These are phyloP conservation scores for Verticillium zaregamsianum DNA, from an alignment of 2,329 filamentous ascomycete species.

Conservation along the genomic window DNA sequence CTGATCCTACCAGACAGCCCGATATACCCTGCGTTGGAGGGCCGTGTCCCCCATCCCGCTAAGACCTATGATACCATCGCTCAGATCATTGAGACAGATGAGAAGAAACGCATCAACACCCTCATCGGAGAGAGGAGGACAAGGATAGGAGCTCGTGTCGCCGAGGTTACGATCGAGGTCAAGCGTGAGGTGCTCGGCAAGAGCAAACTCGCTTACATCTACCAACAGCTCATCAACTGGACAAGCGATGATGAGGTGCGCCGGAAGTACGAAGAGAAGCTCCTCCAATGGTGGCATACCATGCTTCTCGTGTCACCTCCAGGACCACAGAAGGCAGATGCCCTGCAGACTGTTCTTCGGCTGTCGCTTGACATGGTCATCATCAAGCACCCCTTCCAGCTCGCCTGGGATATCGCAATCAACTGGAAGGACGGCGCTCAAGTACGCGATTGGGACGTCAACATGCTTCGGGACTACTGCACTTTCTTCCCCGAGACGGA, in stretches of 20 bases:
- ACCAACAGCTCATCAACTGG: conserved; percentile 86
- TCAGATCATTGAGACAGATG: conserved; percentile 78
- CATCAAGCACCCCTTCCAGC: conserved; percentile 83
- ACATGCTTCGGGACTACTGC: conserved; percentile 76
- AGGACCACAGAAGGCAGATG: conserved; percentile 61
- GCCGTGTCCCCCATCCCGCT: conserved; percentile 73
- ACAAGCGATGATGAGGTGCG: conserved; percentile 79
- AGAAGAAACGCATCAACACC: conserved; percentile 84
- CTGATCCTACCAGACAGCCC: conserved; percentile 76
- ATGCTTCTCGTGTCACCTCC: conserved; percentile 64
- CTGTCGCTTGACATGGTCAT: conserved; percentile 91
- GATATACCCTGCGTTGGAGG: conserved; percentile 79
- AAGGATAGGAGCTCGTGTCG: conserved; percentile 76
- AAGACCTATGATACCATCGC: conserved; percentile 79
- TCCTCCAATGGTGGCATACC: conserved; percentile 78
- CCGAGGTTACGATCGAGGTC: conserved; percentile 80
- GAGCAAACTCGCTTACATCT: conserved; percentile 76
- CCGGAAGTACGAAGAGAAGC: conserved; percentile 83
- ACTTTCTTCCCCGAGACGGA: conserved; percentile 80
- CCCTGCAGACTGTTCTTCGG: conserved; percentile 69
- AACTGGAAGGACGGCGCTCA: conserved; percentile 82
- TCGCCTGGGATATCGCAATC: conserved; percentile 87
- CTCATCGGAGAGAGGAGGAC: conserved; percentile 87
- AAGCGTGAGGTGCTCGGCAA: conserved; percentile 76
- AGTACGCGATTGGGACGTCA: conserved; percentile 72